A percentile compares a stretch with the other conserved stretches of the same genome.
These are phyloP conservation scores for Fusarium keratoplasticum DNA, from an alignment of 2,329 filamentous ascomycete species.

Conservation along the genomic window DNA sequence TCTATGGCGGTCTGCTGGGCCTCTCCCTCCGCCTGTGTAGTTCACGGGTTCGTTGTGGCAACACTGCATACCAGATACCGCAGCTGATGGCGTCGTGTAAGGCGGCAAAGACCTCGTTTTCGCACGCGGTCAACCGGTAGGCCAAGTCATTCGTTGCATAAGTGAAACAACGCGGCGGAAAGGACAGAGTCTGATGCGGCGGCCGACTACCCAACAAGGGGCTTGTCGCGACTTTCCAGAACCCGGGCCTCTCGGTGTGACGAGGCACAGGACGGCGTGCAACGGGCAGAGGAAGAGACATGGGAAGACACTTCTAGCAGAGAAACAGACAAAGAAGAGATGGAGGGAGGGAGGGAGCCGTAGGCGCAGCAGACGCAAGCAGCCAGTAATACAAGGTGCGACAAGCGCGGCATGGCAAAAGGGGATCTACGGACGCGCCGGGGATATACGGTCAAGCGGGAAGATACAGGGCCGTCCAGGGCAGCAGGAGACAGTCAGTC, in stretches of 20 bases:
- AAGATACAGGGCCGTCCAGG: background rate
- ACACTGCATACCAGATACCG: slow-evolving; percentile 39
- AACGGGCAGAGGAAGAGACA: slow-evolving; percentile 8
- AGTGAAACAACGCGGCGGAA: slow-evolving; percentile 12
- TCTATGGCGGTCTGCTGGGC: background rate
- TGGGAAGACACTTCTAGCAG: background rate
- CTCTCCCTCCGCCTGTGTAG: background rate
- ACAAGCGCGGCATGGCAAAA: slow-evolving; percentile 15
- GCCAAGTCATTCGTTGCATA: slow-evolving; percentile 29
- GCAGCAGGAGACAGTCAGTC: background rate
- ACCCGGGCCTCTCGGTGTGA: slow-evolving; percentile 26
- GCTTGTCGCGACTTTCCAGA: slow-evolving; percentile 42
- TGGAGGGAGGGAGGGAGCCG: background rate
- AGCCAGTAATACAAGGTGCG: slow-evolving; percentile 27
- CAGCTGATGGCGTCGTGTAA: slow-evolving; percentile 37
- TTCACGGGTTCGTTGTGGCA: slow-evolving; percentile 8
- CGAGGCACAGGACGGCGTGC: slow-evolving; percentile 16
- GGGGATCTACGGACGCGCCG: slow-evolving; percentile 1
- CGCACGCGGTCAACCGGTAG: slow-evolving; percentile 22
- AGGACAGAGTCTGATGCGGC: slow-evolving; percentile 1
- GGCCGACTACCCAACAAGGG: slow-evolving; percentile 36
- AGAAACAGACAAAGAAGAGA: background rate
- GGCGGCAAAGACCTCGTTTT: slow-evolving; percentile 39
- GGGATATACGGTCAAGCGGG: slow-evolving; percentile 17
- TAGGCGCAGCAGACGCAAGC: slow-evolving; percentile 14